Conservation (phyloP, 2,329 filamentous ascomycete species). For the Alternaria panax region DNA sequence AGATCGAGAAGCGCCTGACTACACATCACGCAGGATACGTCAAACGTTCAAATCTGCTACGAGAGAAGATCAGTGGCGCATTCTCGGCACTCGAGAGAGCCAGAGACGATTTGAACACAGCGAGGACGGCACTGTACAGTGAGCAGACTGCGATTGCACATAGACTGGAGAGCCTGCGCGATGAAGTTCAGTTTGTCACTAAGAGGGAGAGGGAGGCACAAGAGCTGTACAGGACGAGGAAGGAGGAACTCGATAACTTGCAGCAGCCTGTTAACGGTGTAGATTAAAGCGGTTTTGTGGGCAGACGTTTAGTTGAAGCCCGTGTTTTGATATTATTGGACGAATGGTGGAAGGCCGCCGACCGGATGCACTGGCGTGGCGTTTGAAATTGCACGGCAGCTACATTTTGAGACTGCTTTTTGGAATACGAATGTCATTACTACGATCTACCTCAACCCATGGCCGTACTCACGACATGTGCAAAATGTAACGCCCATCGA, state of each 20-base stretch:
- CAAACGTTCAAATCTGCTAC: slow-evolving; percentile 80
- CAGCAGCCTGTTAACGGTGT: slow-evolving; percentile 47
- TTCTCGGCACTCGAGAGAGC: slow-evolving; percentile 77
- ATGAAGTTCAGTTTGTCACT: slow-evolving; percentile 83
- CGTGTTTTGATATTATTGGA: not conserved
- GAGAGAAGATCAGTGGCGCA: slow-evolving; percentile 79
- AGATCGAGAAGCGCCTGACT: slow-evolving; percentile 90
- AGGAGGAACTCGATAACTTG: slow-evolving; percentile 77
- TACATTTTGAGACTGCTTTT: slow-evolving; percentile 3
- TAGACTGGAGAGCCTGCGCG: slow-evolving; percentile 75
- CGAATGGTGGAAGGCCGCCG: not conserved
- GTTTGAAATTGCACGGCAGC: slow-evolving; percentile 13
- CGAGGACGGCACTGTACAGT: slow-evolving; percentile 76
- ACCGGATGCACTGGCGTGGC: slow-evolving; percentile 16
- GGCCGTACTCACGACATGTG: not conserved
- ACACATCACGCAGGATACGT: slow-evolving; percentile 90
- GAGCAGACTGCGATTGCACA: slow-evolving; percentile 79
- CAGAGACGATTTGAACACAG: slow-evolving; percentile 73
- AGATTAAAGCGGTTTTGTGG: slow-evolving; percentile 31
- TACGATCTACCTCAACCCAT: not conserved
- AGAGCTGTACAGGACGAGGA: slow-evolving; percentile 78
- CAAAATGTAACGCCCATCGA: not conserved
- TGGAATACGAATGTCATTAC: not conserved
- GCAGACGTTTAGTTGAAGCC: not conserved
- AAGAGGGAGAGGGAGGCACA: slow-evolving; percentile 89